phyloP scores from a whole-genome alignment of 768 basidiomycete species.

The Punctularia strigosozonata region DNA sequence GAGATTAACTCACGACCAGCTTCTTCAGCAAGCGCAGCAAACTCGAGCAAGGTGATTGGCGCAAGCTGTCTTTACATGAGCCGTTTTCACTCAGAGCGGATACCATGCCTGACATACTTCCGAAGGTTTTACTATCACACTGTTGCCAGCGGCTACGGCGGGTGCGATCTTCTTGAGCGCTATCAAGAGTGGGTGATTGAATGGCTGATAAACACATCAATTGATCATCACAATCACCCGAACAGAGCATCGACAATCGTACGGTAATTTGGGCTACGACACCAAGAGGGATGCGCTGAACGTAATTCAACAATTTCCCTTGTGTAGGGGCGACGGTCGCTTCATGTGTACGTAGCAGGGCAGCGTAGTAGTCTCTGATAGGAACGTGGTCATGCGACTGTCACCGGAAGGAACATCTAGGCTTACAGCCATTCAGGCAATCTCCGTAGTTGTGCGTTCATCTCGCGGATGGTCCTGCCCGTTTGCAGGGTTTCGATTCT shows the following conservation, averaged over 20 bases:
- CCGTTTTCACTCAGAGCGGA: not conserved
- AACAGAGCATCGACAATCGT: conserved; percentile 8
- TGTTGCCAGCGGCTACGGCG: conserved; percentile 76
- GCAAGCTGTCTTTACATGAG: conserved; percentile 39
- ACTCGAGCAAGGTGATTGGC: conserved; percentile 70
- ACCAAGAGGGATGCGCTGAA: conserved; percentile 69
- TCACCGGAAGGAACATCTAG: not conserved
- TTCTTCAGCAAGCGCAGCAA: conserved; percentile 48
- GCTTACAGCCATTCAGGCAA: conserved; percentile 83
- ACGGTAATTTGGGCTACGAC: conserved; percentile 88
- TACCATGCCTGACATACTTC: conserved; percentile 31
- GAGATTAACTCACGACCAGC: conserved; percentile 45
- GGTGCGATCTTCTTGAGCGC: conserved; percentile 84
- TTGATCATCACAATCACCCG: not conserved
- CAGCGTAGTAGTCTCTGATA: conserved; percentile 64
- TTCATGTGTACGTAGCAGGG: conserved; percentile 60
- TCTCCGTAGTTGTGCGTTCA: conserved; percentile 66
- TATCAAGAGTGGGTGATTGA: conserved; percentile 85
- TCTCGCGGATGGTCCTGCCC: conserved; percentile 72
- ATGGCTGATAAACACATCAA: conserved; percentile 37
- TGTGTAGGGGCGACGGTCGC: conserved; percentile 67
- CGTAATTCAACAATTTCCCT: conserved; percentile 69
- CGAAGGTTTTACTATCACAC: conserved; percentile 74
- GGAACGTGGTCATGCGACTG: not conserved
- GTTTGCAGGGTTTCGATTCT: conserved; percentile 65